phyloP scores from a whole-genome alignment of 202 grass and related monocot species.

The Carex sylvatica region DNA sequence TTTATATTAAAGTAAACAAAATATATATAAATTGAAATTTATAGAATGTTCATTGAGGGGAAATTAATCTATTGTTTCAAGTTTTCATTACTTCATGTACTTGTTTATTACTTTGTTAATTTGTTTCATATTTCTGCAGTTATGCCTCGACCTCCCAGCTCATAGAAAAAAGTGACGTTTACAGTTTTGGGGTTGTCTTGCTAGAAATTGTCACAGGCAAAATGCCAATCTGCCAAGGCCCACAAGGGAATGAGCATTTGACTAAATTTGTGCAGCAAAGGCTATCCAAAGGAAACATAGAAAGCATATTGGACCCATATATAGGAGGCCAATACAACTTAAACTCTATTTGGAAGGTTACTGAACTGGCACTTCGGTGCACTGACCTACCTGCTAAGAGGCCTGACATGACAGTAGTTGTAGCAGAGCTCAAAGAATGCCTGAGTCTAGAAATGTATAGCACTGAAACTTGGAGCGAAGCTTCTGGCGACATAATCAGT shows the following conservation, averaged over 20 bases:
- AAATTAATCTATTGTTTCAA: too few relatives aligned
- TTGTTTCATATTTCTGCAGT: background rate
- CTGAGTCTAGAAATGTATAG: conserved; percentile 24
- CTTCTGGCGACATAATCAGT: background rate
- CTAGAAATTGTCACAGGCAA: conserved; percentile 27
- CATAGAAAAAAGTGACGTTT: conserved; percentile 39
- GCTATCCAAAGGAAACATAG: conserved; percentile 30
- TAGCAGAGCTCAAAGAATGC: conserved; percentile 24
- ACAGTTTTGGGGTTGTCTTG: conserved; percentile 42
- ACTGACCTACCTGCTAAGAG: background rate
- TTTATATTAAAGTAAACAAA: background rate
- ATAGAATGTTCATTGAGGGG: too few relatives aligned
- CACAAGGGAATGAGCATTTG: background rate
- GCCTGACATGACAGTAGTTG: conserved; percentile 33
- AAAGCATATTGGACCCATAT: conserved; percentile 16
- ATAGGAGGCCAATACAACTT: conserved; percentile 26
- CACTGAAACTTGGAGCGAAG: background rate
- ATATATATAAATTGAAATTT: too few relatives aligned
- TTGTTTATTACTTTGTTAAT: too few relatives aligned
- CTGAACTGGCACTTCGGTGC: conserved; percentile 34
- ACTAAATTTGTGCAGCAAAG: conserved; percentile 5
- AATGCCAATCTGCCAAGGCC: background rate
- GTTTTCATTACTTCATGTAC: too few relatives aligned
- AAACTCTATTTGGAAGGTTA: conserved; percentile 30
- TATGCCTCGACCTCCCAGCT: conserved; percentile 7